A percentile compares a stretch with the other conserved stretches of the same genome.
Evolutionary conservation across 148 eudicot genomes (phyloP).

Genomic region (Polygonum maritimum): DNA sequence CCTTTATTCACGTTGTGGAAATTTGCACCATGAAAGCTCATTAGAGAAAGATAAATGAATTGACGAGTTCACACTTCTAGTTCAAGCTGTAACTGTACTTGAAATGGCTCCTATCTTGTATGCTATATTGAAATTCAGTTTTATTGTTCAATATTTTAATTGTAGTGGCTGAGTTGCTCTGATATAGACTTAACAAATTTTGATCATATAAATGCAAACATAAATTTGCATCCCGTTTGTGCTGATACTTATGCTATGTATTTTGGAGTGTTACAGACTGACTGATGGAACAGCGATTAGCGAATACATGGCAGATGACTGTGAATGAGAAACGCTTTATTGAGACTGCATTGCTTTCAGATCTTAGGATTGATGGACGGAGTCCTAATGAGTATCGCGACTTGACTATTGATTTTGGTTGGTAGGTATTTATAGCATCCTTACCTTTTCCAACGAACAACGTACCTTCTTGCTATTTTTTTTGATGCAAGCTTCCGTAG

Average conservation of each 20-base stretch:
- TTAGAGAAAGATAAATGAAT: background rate
- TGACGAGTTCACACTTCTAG: background rate
- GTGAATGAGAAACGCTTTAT: slow-evolving; percentile 85
- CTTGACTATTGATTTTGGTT: slow-evolving; percentile 61
- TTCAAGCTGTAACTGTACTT: background rate
- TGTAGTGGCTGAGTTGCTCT: background rate
- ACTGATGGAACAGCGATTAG: slow-evolving; percentile 73
- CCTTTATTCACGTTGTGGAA: background rate
- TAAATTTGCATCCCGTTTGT: background rate
- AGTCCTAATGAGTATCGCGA: slow-evolving; percentile 68
- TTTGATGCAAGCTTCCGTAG: background rate
- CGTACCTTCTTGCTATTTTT: background rate
- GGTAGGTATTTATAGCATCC: slow-evolving; percentile 31
- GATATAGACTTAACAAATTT: background rate
- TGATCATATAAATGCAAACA: background rate
- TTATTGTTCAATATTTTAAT: background rate
- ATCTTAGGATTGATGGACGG: slow-evolving; percentile 79
- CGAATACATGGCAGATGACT: slow-evolving; percentile 69
- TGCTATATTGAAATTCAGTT: background rate
- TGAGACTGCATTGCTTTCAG: slow-evolving; percentile 57
- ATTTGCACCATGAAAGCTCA: background rate
- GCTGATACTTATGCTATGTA: background rate
- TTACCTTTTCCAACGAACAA: background rate
- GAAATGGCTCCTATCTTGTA: background rate
- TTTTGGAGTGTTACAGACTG: background rate